Conservation (phyloP, 2,329 filamentous ascomycete species). For the Aspergillus sp. region DNA sequence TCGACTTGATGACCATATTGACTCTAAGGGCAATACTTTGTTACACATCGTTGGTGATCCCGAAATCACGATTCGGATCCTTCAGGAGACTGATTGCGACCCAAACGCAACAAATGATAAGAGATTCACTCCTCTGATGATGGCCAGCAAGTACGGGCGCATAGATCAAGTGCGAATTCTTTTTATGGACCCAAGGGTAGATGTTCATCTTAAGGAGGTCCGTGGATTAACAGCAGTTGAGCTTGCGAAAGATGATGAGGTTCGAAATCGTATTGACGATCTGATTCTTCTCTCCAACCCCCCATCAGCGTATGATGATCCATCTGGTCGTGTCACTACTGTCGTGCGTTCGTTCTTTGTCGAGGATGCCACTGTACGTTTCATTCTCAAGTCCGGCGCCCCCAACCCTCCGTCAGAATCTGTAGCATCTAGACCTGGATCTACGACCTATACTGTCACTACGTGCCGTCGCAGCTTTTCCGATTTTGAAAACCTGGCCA, state of each 20-base stretch:
- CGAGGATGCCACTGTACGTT: conserved; percentile 86
- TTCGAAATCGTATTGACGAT: conserved; percentile 94
- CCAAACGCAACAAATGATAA: conserved; percentile 95
- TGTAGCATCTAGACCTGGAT: conserved; percentile 37
- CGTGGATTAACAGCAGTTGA: conserved; percentile 91
- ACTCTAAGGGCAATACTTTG: conserved; percentile 87
- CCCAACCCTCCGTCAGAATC: conserved; percentile 47
- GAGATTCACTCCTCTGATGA: conserved; percentile 92
- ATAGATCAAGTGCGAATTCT: conserved; percentile 87
- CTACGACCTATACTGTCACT: conserved; percentile 81
- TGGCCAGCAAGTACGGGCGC: conserved; percentile 95
- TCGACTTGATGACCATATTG: conserved; percentile 88
- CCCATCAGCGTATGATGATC: conserved; percentile 46
- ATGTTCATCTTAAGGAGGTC: conserved; percentile 75
- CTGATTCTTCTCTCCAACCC: conserved; percentile 75
- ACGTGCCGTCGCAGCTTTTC: conserved; percentile 82
- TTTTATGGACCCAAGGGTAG: conserved; percentile 82
- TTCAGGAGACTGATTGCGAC: conserved; percentile 86
- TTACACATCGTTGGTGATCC: conserved; percentile 93
- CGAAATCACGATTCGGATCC: conserved; percentile 66
- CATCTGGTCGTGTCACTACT: conserved; percentile 79
- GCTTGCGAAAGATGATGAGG: conserved; percentile 94
- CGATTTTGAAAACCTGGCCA: conserved; percentile 88
- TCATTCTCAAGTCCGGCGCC: conserved; percentile 90
- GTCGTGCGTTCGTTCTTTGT: conserved; percentile 96